Evolutionary conservation across 1,139 yeast species (phyloP).

Genomic region (Yamadazyma diddensiae): DNA sequence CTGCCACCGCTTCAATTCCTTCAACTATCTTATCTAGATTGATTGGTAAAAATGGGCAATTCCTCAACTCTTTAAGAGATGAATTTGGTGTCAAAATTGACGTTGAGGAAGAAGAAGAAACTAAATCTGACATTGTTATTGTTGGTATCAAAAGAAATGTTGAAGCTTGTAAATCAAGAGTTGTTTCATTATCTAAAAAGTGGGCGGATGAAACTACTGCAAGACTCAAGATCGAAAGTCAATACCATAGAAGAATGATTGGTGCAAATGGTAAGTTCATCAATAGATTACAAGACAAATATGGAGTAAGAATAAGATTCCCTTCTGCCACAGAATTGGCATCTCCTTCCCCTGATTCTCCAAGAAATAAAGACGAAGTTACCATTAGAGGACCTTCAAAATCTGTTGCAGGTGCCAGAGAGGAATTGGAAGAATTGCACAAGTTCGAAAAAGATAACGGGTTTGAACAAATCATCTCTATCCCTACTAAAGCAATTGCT

Average conservation of each 20-base stretch:
- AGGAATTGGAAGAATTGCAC: conserved; percentile 79
- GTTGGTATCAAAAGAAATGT: conserved; percentile 80
- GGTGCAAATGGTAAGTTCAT: conserved; percentile 84
- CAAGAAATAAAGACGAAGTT: conserved; percentile 59
- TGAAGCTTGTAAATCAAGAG: conserved; percentile 64
- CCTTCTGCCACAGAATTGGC: conserved; percentile 43
- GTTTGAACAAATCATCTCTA: conserved; percentile 54
- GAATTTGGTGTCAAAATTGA: conserved; percentile 79
- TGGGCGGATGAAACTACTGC: conserved; percentile 80
- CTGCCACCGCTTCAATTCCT: conserved; percentile 55
- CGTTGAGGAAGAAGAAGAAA: conserved; percentile 42
- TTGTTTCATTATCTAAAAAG: conserved; percentile 60
- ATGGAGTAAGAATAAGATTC: conserved; percentile 78
- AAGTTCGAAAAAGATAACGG: conserved; percentile 90
- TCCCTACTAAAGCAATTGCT: conserved; percentile 73
- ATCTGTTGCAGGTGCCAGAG: conserved; percentile 82
- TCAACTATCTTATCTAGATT: conserved; percentile 67
- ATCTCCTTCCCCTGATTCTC: conserved; percentile 32
- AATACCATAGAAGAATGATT: conserved; percentile 77
- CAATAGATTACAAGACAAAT: conserved; percentile 84
- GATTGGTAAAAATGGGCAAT: conserved; percentile 86
- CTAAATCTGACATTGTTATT: conserved; percentile 56
- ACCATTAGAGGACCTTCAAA: conserved; percentile 87
- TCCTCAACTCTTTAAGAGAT: conserved; percentile 66
- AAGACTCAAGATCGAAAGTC: conserved; percentile 67